A percentile compares a stretch with the other conserved stretches of the same genome.
Conservation (phyloP, 1,284 basidiomycete species). For the Phaffia rhodozyma region DNA sequence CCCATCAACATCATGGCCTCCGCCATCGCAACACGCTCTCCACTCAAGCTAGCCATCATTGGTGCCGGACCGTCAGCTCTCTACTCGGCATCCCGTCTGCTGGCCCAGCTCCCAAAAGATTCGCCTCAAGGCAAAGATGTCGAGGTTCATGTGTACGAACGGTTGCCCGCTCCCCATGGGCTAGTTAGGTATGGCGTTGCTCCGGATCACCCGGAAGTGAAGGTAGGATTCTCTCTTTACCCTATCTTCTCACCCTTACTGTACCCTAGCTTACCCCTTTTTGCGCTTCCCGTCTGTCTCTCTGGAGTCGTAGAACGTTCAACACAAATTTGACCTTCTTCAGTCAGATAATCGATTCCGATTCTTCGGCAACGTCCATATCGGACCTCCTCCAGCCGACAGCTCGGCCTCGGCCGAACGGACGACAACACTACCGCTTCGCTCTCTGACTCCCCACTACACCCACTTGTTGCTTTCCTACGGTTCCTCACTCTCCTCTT, state of each 20-base stretch:
- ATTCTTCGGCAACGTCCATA: constrained; percentile 86
- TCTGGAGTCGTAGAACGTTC: constrained; percentile 62
- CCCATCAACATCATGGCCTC: too few relatives aligned
- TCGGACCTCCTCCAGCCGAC: constrained; percentile 38
- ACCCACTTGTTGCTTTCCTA: constrained; percentile 40
- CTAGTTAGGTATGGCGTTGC: constrained; percentile 94
- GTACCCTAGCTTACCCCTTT: background rate
- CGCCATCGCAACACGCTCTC: constrained; percentile 11
- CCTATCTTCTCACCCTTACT: background rate
- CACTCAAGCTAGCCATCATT: constrained; percentile 45
- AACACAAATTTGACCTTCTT: constrained; percentile 75
- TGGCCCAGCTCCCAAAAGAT: constrained; percentile 47
- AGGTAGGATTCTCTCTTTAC: constrained; percentile 44
- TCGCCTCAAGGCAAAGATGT: constrained; percentile 38
- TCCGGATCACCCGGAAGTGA: constrained; percentile 97
- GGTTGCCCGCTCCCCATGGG: constrained; percentile 87
- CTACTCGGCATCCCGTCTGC: constrained; percentile 75
- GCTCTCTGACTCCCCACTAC: constrained; percentile 36
- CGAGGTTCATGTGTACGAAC: constrained; percentile 79
- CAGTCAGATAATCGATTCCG: constrained; percentile 61
- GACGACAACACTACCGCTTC: constrained; percentile 29
- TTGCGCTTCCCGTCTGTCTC: background rate
- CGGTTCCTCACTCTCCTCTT: constrained; percentile 35
- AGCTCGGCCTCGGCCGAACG: constrained; percentile 20
- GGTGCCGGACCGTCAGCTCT: constrained; percentile 91